Evolutionary conservation across 2,329 filamentous ascomycete genomes (phyloP).

Genomic region (Didymella keratinophila): DNA sequence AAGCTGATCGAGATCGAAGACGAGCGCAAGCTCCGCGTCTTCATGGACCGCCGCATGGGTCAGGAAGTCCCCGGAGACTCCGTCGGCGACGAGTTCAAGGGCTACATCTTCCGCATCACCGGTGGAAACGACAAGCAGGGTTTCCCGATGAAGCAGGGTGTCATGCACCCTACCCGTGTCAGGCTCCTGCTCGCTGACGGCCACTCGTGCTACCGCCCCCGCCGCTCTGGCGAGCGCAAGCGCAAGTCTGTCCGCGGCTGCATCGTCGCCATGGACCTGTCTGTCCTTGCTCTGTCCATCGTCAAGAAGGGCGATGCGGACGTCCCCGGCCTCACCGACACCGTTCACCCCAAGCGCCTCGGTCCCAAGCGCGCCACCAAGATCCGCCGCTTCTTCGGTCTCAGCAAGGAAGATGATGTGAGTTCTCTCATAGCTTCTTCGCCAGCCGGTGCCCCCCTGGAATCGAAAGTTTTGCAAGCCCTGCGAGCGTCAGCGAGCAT

Average conservation of each 20-base stretch:
- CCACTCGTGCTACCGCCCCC: constrained; percentile 99
- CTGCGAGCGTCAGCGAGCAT: not conserved
- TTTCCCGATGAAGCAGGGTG: constrained; percentile 99
- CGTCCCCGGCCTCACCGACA: constrained; percentile 95
- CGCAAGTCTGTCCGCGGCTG: constrained; percentile 98
- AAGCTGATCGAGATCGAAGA: constrained; percentile 99
- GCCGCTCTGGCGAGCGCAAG: constrained; percentile 98
- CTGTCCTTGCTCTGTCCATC: constrained; percentile 91
- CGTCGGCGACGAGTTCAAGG: constrained; percentile 99
- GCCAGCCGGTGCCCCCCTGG: constrained; percentile 57
- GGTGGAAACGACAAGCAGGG: constrained; percentile 99
- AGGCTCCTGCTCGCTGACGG: constrained; percentile 93
- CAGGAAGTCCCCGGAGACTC: constrained; percentile 92
- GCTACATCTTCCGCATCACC: constrained; percentile 99
- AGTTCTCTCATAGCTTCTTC: constrained; percentile 75
- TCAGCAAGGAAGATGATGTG: constrained; percentile 99
- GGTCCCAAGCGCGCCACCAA: constrained; percentile 99
- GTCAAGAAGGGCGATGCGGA: constrained; percentile 98
- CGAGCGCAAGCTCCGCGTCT: constrained; percentile 98
- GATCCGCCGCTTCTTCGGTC: constrained; percentile 99
- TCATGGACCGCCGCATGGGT: constrained; percentile 98
- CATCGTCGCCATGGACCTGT: constrained; percentile 95
- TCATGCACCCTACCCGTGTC: constrained; percentile 98
- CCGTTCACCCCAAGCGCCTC: constrained; percentile 98
- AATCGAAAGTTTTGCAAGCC: not conserved